Evolutionary conservation across 2,329 filamentous ascomycete genomes (phyloP), one percentile per base, ranked within the genome.

Genomic region (Cadophora sp.): DNA sequence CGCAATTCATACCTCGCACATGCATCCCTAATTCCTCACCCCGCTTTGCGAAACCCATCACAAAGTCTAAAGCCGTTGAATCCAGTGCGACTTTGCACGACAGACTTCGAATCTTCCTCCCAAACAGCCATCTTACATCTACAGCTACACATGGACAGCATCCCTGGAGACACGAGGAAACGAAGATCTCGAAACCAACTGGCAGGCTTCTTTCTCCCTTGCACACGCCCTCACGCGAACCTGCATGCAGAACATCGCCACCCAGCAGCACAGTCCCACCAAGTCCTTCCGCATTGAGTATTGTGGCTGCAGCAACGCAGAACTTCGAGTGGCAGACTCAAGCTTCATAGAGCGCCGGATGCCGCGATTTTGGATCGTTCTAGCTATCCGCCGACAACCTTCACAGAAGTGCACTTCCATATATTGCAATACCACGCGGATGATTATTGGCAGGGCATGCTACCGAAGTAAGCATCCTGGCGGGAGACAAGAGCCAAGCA

Each of bases 151-250:
- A 58, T 63, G 22, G 59, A 59, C 51, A 55, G 22, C 39, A 59
- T 45, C 62, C 20, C 48, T 50, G 62, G 30, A 58, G 14, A 56
- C 59, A 62, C 51, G 30, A 59, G 64, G 51, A 51, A 50, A 13
- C 41, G 36, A 45, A 22, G 4, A 48, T 48, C 53, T 60, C 33
- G 61, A 61, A 58, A 43, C 43, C 16, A 59, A 39, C 14, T 62
- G 59, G 59, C 60, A 63, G 50, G 59, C 48, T 16, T 43, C 55
- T 58, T 22, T 18, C 41, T 65, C 53, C 39, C 27, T 53, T 36
- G 30, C 63, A 51, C 62, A 65, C 59, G 30, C 55, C 48, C 8
- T 43, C 20, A 62, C 53, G 66, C 58, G 62, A 67, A 65, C 59
- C 51, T 67, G 66, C 62, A 68, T 65, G 41, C 58, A 56, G 59